phyloP scores from a whole-genome alignment of 2,329 filamentous ascomycete species.

The Aureobasidium mangrovei region DNA sequence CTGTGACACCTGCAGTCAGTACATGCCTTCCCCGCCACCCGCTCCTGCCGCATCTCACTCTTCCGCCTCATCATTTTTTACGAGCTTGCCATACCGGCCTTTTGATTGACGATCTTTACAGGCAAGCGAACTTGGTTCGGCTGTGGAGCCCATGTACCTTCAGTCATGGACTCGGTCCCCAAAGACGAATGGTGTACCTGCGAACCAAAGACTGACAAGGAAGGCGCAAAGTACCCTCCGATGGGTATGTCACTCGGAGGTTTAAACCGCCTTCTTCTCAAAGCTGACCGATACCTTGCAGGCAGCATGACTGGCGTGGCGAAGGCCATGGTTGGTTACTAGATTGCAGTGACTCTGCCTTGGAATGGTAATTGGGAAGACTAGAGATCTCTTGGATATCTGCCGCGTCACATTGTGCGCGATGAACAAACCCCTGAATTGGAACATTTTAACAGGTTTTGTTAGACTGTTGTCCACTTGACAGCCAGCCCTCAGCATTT shows the following conservation, averaged over 20 bases:
- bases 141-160: constrained; percentile 23
- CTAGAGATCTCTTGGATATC: no score
- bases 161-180: constrained; percentile 53
- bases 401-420: background rate
- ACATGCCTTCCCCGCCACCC: background rate
- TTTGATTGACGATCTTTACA: constrained; percentile 15
- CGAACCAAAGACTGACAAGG: constrained; percentile 51
- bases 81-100: constrained; percentile 13
- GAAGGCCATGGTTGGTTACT: constrained; percentile 25
- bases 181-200: constrained; percentile 56
- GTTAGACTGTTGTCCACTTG: background rate
- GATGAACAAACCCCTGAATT: background rate
- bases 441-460: background rate
- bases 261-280: background rate
- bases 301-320: constrained; percentile 23
- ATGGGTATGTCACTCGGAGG: constrained; percentile 12
- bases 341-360: background rate
- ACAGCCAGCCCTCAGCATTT: background rate
- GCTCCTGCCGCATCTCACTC: constrained; percentile 7
- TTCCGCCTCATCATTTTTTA: constrained; percentile 11
- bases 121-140: constrained; percentile 28
- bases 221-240: constrained; percentile 22
- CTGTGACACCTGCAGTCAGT: constrained; percentile 56
- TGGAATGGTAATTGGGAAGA: background rate
- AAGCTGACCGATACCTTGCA: constrained; percentile 16